Conservation (phyloP, 1,284 basidiomycete genomes). For the Entoloma clypeatum region DNA sequence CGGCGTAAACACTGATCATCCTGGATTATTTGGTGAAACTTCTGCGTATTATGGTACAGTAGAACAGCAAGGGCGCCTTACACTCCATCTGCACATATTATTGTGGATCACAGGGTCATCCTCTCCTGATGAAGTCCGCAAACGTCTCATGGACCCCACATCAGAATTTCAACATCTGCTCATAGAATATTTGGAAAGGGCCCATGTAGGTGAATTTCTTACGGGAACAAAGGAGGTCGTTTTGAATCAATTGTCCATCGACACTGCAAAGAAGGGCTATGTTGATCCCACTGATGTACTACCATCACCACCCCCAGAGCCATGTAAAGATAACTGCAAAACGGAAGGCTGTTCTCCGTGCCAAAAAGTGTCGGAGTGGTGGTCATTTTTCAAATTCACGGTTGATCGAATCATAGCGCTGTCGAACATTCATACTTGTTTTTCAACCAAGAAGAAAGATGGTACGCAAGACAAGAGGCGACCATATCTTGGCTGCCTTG, state of each 20-base stretch:
- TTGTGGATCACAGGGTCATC: too few relatives aligned
- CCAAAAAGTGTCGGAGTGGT: conserved; percentile 11
- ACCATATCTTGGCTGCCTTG: conserved; percentile 11
- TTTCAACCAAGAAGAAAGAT: neutral
- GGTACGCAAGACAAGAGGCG: conserved; percentile 4
- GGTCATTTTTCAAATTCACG: conserved; percentile 3
- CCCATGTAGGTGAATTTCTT: conserved; percentile 23
- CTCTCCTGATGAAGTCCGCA: too few relatives aligned
- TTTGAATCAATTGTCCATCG: neutral
- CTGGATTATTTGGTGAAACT: conserved; percentile 24
- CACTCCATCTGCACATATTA: too few relatives aligned
- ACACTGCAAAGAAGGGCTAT: conserved; percentile 1
- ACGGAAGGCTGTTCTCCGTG: conserved; percentile 3
- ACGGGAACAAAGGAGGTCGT: conserved; percentile 18
- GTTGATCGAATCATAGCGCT: conserved; percentile 18
- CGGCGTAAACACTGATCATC: conserved; percentile 15
- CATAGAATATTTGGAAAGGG: conserved; percentile 24
- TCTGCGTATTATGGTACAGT: too few relatives aligned
- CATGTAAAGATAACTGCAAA: conserved; percentile 8
- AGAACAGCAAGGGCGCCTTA: too few relatives aligned
- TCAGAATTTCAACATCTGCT: conserved; percentile 24
- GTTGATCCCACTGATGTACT: conserved; percentile 16
- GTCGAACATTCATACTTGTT: conserved; percentile 21
- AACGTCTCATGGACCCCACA: conserved; percentile 20
- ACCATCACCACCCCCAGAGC: conserved; percentile 9